These are phyloP conservation scores for Aspergillus leporis DNA, from an alignment of 495 filamentous ascomycete genomes.

Conservation along the genomic window DNA sequence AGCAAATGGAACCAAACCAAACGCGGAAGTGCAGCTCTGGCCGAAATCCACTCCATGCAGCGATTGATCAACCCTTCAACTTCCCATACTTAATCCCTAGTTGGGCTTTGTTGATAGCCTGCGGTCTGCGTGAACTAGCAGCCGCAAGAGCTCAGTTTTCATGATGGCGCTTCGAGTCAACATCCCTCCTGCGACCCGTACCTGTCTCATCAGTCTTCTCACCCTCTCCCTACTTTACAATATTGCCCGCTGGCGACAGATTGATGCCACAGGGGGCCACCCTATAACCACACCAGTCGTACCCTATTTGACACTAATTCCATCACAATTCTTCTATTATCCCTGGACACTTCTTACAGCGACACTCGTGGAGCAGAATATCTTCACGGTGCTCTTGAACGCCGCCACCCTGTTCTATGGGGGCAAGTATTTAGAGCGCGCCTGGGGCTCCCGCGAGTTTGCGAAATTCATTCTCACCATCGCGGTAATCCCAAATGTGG, in stretches of 20 bases:
- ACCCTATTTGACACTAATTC: slow-evolving; percentile 84
- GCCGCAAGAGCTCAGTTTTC: slow-evolving; percentile 30
- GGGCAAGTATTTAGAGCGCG: slow-evolving; percentile 91
- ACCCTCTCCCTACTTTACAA: slow-evolving; percentile 80
- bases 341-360: slow-evolving; percentile 91
- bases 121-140: slow-evolving; percentile 30
- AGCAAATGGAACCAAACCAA: slow-evolving; percentile 6
- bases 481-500: slow-evolving; percentile 74
- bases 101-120: slow-evolving; percentile 24
- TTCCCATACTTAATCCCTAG: slow-evolving; percentile 16
- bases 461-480: slow-evolving; percentile 83
- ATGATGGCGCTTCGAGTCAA: slow-evolving; percentile 84
- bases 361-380: slow-evolving; percentile 88
- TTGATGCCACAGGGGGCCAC: slow-evolving; percentile 57
- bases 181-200: slow-evolving; percentile 85
- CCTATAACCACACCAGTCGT: slow-evolving; percentile 58
- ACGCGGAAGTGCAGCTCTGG: slow-evolving; percentile 2
- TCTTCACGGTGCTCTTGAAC: slow-evolving; percentile 82
- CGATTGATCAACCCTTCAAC: slow-evolving; percentile 8
- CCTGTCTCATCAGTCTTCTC: slow-evolving; percentile 71
- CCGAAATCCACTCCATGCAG: slow-evolving; percentile 1
- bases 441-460: slow-evolving; percentile 92
- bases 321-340: slow-evolving; percentile 77
- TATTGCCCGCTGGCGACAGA: slow-evolving; percentile 58
- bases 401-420: slow-evolving; percentile 86